A percentile compares a stretch with the other conserved stretches of the same genome.
phyloP scores from a whole-genome alignment of 2,329 filamentous ascomycete genomes.

The Talaromyces sp. region DNA sequence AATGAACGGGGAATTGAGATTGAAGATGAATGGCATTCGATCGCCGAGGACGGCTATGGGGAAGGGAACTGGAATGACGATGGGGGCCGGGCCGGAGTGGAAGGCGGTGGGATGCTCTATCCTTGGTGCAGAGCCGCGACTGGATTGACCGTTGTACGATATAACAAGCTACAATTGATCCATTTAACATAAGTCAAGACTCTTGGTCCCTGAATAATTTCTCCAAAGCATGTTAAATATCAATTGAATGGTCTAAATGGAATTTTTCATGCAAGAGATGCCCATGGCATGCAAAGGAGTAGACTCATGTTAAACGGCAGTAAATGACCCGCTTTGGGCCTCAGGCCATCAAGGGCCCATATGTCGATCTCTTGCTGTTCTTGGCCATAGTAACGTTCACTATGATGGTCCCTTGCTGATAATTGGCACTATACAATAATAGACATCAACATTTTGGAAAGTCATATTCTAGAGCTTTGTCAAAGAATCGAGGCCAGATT shows the following conservation, averaged over 20 bases:
- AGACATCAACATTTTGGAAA: background rate
- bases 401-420: background rate
- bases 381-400: background rate
- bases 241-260: background rate
- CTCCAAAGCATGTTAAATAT: too few species aligned
- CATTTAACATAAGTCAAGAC: background rate
- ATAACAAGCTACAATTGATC: background rate
- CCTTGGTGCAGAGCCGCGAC: background rate
- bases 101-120: background rate
- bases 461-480: too few species aligned
- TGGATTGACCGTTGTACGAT: background rate
- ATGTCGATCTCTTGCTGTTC: slow-evolving; percentile 1
- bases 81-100: slow-evolving; percentile 8
- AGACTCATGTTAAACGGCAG: background rate
- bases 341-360: background rate
- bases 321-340: background rate
- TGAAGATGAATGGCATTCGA: slow-evolving; percentile 18
- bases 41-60: slow-evolving; percentile 27
- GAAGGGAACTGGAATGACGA: slow-evolving; percentile 25
- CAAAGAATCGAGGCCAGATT: too few species aligned
- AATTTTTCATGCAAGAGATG: background rate
- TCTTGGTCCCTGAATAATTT: too few species aligned
- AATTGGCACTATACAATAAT: background rate
- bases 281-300: too few species aligned
- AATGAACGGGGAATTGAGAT: slow-evolving; percentile 20